Conservation (phyloP, 163 green algal genomes). For the Scenedesmus sp. region DNA sequence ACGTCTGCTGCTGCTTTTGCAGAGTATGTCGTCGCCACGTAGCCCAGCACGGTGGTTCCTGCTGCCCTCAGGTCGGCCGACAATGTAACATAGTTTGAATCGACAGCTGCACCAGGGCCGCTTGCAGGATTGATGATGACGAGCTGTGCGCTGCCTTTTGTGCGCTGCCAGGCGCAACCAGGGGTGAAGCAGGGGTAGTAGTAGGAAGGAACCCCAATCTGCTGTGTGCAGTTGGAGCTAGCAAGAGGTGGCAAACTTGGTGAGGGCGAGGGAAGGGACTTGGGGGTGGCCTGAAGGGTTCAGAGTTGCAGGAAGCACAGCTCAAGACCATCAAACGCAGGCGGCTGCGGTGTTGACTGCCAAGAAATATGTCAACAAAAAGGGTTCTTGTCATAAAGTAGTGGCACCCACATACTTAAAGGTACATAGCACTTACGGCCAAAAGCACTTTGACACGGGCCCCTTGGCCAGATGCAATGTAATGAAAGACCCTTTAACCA, state of each 20-base stretch:
- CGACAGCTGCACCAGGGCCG: constrained; percentile 12
- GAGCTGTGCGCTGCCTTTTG: neutral
- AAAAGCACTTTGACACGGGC: too few relatives aligned
- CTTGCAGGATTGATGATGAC: constrained; percentile 10
- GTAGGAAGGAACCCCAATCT: constrained; percentile 20
- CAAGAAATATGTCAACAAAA: too few relatives aligned
- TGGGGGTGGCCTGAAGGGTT: neutral
- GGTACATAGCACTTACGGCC: too few relatives aligned
- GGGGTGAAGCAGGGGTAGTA: constrained; percentile 8
- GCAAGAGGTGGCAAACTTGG: neutral
- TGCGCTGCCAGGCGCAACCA: neutral
- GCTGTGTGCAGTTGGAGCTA: neutral
- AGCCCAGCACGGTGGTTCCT: constrained; percentile 16
- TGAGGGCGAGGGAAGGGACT: neutral
- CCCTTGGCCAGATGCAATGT: too few relatives aligned
- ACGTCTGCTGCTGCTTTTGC: neutral
- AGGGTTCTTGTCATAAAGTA: too few relatives aligned
- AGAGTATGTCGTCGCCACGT: neutral
- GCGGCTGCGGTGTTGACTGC: too few relatives aligned
- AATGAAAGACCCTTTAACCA: too few relatives aligned
- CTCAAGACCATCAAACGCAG: too few relatives aligned
- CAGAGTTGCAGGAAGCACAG: neutral
- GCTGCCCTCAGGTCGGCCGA: neutral
- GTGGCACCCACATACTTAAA: too few relatives aligned
- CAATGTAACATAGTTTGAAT: neutral